Percentiles rank a stretch among this genome's conserved stretches.
Evolutionary conservation across 345 rosid species (phyloP).

Genomic region (Clausena lansium): DNA sequence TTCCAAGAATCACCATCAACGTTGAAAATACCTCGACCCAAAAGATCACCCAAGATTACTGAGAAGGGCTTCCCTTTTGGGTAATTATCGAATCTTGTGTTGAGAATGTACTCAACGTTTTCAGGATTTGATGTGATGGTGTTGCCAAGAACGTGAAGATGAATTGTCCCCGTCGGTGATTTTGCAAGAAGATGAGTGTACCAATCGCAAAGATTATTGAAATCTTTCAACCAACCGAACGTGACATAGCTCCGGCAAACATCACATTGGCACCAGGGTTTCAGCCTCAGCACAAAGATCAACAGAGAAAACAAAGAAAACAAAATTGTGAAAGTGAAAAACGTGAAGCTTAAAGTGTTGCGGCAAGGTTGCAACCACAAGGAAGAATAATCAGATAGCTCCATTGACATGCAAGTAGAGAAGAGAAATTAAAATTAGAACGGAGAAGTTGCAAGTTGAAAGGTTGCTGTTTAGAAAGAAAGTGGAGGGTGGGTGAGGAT

Average conservation of each 20-base stretch:
- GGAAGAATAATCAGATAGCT: slow-evolving; percentile 5
- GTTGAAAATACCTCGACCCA: slow-evolving; percentile 67
- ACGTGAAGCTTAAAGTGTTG: slow-evolving; percentile 19
- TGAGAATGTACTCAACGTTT: slow-evolving; percentile 64
- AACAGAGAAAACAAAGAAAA: slow-evolving; percentile 32
- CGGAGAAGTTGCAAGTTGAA: background rate
- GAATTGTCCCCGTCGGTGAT: slow-evolving; percentile 39
- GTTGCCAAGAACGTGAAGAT: slow-evolving; percentile 47
- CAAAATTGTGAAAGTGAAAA: slow-evolving; percentile 31
- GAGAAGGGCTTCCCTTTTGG: slow-evolving; percentile 70
- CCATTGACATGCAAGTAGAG: slow-evolving; percentile 19
- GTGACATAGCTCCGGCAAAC: slow-evolving; percentile 33
- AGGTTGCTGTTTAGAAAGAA: background rate
- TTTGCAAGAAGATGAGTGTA: slow-evolving; percentile 39
- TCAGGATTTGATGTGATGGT: slow-evolving; percentile 52
- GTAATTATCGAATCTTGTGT: slow-evolving; percentile 56
- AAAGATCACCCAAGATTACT: slow-evolving; percentile 54
- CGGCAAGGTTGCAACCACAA: slow-evolving; percentile 18
- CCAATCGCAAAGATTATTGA: slow-evolving; percentile 47
- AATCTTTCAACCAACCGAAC: slow-evolving; percentile 34
- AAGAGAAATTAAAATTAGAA: background rate
- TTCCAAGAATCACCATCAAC: slow-evolving; percentile 68
- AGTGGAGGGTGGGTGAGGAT: background rate
- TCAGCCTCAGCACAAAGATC: slow-evolving; percentile 29
- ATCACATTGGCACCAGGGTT: slow-evolving; percentile 39